Conservation (phyloP, 2,329 filamentous ascomycete species). For the Thelonectria blattea region DNA sequence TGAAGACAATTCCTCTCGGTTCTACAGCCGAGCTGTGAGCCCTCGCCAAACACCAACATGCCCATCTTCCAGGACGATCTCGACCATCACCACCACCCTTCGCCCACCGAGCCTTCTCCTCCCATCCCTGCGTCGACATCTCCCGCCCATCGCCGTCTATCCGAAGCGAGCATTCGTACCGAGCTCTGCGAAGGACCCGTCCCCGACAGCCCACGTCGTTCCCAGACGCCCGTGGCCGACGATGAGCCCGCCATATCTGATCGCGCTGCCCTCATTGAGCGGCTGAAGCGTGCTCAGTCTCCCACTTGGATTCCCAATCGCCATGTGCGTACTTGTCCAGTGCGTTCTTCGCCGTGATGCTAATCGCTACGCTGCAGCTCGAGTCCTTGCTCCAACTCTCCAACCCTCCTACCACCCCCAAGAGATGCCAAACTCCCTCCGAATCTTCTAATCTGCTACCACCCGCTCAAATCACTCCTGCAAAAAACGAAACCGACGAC, state of each 20-base stretch:
- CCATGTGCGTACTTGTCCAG: slow-evolving; percentile 54
- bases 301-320: slow-evolving; percentile 74
- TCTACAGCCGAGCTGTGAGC: slow-evolving; percentile 42
- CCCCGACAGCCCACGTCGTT: slow-evolving; percentile 47
- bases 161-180: slow-evolving; percentile 66
- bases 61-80: slow-evolving; percentile 64
- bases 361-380: slow-evolving; percentile 40
- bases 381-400: slow-evolving; percentile 45
- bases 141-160: slow-evolving; percentile 45
- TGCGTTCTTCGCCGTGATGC: slow-evolving; percentile 26
- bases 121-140: slow-evolving; percentile 2
- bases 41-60: slow-evolving; percentile 48
- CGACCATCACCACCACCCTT: slow-evolving; percentile 42
- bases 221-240: slow-evolving; percentile 32
- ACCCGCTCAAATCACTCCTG: slow-evolving; percentile 55
- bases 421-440: slow-evolving; percentile 42
- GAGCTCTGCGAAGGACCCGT: slow-evolving; percentile 67
- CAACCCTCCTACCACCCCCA: slow-evolving; percentile 22
- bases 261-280: slow-evolving; percentile 80
- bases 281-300: slow-evolving; percentile 79
- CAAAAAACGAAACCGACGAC: slow-evolving; percentile 44
- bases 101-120: slow-evolving; percentile 35
- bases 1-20: slow-evolving; percentile 24
- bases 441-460: slow-evolving; percentile 51
- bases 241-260: slow-evolving; percentile 55